Evolutionary conservation across 257 asterid genomes (phyloP), one percentile per base, ranked within the genome.

Genomic region (Knoxia roxburghii): DNA sequence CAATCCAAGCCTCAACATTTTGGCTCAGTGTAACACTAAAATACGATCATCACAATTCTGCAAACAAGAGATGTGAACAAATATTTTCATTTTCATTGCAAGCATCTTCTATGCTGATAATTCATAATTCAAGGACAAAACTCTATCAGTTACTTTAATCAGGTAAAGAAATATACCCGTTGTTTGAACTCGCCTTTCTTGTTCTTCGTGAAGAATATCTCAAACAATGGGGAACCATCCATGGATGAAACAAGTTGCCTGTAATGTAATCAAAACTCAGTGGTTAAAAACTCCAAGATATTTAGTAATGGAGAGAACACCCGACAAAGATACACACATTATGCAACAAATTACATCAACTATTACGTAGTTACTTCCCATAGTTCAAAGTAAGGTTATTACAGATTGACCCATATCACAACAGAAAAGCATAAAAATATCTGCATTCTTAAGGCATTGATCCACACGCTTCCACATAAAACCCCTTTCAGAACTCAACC

Each of bases 181-280:
- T 86, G 90, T 79, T 73, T 81, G 74, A 85, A 93, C 63, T 80
- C 77, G 9, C 92, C 95, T 60, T 75, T 77, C 72, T 79, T 74
- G 72, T 72, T 80, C 75, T 78, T 76, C 55, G 86, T 85, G 69
- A 88, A 95, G 73, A 84, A 93, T 61, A 93, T 86, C 78, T 93
- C 99, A 64, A 93, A 93, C 80, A 93, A 71, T 37, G 90, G 92
- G 53, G 96, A 82, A 11, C 99, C 99, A 74, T 78, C 85, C 29
- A 81, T 77, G 41, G 88, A 75, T 43, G 95, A 78, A 53, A 90
- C 91, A 72, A 93, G 90, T 91, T 93, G 96, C 83, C 99, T 90
- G 96, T 71, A 78, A 67, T 52, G 65, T 65, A 72, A 64, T 48
- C 73, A 75, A 69, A 56, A 14, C n/a, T 39, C 39, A 4, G 39